Evolutionary conservation across 345 rosid species (phyloP), one percentile per base, ranked within the genome.

Genomic region (Sonneratia alba): DNA sequence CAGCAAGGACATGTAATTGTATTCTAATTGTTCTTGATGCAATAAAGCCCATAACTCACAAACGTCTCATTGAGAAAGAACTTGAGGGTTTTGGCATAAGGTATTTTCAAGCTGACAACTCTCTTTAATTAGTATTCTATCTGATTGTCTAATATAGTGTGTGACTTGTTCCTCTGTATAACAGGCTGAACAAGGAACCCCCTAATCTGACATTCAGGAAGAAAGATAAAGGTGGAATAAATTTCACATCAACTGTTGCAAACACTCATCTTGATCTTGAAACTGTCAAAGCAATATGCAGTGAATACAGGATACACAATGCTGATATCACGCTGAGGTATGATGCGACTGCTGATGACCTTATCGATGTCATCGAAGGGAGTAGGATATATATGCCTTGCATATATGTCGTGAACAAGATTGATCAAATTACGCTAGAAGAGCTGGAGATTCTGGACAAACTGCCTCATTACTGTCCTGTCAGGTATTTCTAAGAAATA

Each of bases 11-110:
- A 32, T 88, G 98, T 83, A 95, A 92, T 70, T 92, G 97, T 79
- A 89, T 95, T 73, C 69, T 95, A 70, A 95, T 95, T 53, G 99
- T 95, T 76, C 98, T 95, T 70, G 99, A 95, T 72, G 99, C 98
- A 11, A 95, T 95, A 76, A 95, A 95, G 83, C 99, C 97, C 32
- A 92, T 95, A 70, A 95, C 98, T 82, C 98, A 94, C 84, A 94
- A 94, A 82, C 98, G 97, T 72, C 84, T 94, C 74, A 91, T 94
- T 74, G 97, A 94, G 82, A 95, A 95, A 77, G 99, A 95, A 83
- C 98, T 95, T 6, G 98, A 95, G 85, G 98, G 99, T 69, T 95
- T 95, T 79, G 99, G 99, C 75, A 95, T 95, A 79, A 87, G 99
- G 99, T 95, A 83, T 67, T 36, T 62, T 42, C 27, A 37, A 9